Evolutionary conservation across 352 stramenopile genomes (phyloP).

Genomic region (Phytopythium vexans): DNA sequence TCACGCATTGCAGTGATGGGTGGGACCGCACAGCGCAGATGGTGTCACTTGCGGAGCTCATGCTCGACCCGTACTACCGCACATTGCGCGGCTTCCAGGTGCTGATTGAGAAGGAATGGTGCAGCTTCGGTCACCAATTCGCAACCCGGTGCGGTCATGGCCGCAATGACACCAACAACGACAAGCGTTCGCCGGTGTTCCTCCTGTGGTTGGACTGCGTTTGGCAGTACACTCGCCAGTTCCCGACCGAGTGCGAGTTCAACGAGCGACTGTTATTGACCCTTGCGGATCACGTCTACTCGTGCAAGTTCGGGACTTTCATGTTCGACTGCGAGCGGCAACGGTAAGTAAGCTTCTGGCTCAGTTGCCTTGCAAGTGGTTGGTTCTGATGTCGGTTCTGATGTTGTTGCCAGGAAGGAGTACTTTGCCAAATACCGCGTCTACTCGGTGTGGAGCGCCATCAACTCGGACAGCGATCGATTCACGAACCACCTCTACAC

Average conservation of each 20-base stretch:
- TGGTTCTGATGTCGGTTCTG: background rate
- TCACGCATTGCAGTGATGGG: constrained; percentile 98
- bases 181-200: constrained; percentile 98
- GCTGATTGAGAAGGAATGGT: constrained; percentile 99
- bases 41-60: constrained; percentile 92
- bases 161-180: constrained; percentile 81
- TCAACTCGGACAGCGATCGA: constrained; percentile 65
- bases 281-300: constrained; percentile 96
- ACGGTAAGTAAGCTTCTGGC: constrained; percentile 28
- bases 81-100: constrained; percentile 95
- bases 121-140: constrained; percentile 98
- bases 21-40: constrained; percentile 99
- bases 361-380: constrained; percentile 1
- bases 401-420: constrained; percentile 46
- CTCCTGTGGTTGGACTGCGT: constrained; percentile 98
- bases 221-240: constrained; percentile 96
- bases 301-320: constrained; percentile 97
- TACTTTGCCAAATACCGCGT: constrained; percentile 74
- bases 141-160: constrained; percentile 92
- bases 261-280: constrained; percentile 91
- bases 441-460: constrained; percentile 79
- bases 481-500: constrained; percentile 73
- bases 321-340: constrained; percentile 96
- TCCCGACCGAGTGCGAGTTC: constrained; percentile 97
- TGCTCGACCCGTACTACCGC: constrained; percentile 98